These are phyloP conservation scores for Phycomyces nitens DNA, from an alignment of 192 early-diverging fungal genomes.

Conservation along the genomic window DNA sequence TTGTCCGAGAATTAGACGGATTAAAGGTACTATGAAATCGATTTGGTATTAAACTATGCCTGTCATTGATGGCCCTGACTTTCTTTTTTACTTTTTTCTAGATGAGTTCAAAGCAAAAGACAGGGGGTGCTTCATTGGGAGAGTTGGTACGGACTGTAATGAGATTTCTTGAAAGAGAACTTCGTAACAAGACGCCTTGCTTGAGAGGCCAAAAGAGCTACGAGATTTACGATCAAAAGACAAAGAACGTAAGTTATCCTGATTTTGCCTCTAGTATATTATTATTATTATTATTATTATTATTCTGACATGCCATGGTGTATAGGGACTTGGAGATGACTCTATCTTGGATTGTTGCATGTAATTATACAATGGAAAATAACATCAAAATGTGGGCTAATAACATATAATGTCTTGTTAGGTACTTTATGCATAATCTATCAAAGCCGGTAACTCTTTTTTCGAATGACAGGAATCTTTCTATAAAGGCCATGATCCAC, in stretches of 20 bases:
- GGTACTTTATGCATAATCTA: conserved; percentile 25
- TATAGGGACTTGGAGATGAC: conserved; percentile 42
- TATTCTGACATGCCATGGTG: background rate
- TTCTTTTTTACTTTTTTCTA: too few species aligned
- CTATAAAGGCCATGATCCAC: conserved; percentile 56
- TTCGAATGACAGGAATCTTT: conserved; percentile 57
- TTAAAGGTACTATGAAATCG: conserved; percentile 38
- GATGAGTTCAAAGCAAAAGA: conserved; percentile 16
- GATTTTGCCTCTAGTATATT: too few species aligned
- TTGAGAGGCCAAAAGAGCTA: conserved; percentile 50
- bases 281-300: too few species aligned
- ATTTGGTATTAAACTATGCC: too few species aligned
- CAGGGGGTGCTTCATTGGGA: conserved; percentile 6
- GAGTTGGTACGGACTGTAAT: conserved; percentile 48
- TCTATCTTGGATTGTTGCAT: conserved; percentile 57
- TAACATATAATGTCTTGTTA: background rate
- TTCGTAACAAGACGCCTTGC: conserved; percentile 25
- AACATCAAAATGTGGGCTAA: background rate
- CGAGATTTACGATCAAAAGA: conserved; percentile 35
- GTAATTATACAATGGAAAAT: conserved; percentile 20
- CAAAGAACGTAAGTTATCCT: conserved; percentile 8
- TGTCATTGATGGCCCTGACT: too few species aligned
- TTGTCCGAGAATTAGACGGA: conserved; percentile 54
- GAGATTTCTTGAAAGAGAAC: conserved; percentile 41
- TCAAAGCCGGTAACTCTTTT: conserved; percentile 37